Conservation (phyloP, 768 basidiomycete species). For the Suillus luteus region DNA sequence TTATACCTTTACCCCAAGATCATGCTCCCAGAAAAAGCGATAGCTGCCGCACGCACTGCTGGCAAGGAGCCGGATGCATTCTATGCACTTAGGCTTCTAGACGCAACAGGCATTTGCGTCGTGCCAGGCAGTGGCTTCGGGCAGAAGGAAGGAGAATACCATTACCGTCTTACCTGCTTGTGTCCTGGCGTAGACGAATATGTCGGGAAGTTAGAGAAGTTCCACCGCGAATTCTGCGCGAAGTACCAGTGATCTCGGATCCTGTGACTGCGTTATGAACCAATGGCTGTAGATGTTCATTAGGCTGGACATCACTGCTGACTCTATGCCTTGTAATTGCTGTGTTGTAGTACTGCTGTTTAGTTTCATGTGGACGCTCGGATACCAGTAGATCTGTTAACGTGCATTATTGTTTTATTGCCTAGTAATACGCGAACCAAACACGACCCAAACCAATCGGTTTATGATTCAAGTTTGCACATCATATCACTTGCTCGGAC, state of each 20-base stretch:
- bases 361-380: not conserved
- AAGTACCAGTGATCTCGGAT: slow-evolving; percentile 39
- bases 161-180: slow-evolving; percentile 91
- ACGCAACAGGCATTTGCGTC: slow-evolving; percentile 90
- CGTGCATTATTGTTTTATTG: not conserved
- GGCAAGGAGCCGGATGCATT: slow-evolving; percentile 88
- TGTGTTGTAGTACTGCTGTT: not conserved
- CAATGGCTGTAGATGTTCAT: not conserved
- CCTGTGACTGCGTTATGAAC: not conserved
- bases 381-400: not conserved
- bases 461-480: not conserved
- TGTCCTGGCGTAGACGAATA: slow-evolving; percentile 96
- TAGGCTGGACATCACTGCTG: not conserved
- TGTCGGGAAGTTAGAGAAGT: slow-evolving; percentile 77
- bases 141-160: slow-evolving; percentile 86
- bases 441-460: not conserved
- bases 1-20: slow-evolving; percentile 93
- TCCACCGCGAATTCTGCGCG: slow-evolving; percentile 62
- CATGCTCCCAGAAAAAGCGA: slow-evolving; percentile 68
- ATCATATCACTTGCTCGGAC: not conserved
- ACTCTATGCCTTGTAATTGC: not conserved
- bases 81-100: slow-evolving; percentile 82
- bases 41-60: slow-evolving; percentile 66
- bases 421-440: not conserved
- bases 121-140: slow-evolving; percentile 96